Evolutionary conservation across 805 yeast species (phyloP), one percentile per base, ranked within the genome.

Genomic region (Hanseniaspora occidentalis): DNA sequence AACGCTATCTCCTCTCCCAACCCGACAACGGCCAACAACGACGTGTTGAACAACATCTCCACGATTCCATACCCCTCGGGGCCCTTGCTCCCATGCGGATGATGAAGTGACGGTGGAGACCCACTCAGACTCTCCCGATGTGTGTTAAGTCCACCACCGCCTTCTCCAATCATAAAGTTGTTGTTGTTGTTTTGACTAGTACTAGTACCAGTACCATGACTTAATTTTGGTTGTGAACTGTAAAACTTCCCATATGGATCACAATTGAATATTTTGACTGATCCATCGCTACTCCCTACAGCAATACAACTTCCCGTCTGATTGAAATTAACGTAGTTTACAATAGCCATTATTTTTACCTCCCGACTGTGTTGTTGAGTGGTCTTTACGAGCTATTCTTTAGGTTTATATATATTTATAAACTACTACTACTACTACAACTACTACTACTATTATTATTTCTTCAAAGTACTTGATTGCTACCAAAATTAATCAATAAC

Each of bases 41-140:
- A 77, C 0, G 89, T 78, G 29, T 77, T 68, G 50, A 77, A 81
- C n/a, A 82, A 65, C 89, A 82, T 81, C 54, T 82, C 89, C 17
- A 79, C 72, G 3, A 78, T 66, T 1, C 79, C 79, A 10, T 78
- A 71, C 1, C 83, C 73, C 36, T 77, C 79, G 39, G 66, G 69
- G 24, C 64, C 49, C 38, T 13, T 19, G 4, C n/a, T n/a, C n/a
- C n/a, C n/a, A n/a, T n/a, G n/a, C n/a, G n/a, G n/a, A n/a, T n/a
- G n/a, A n/a, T n/a, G n/a, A n/a, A n/a, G n/a, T n/a, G n/a, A n/a
- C n/a, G n/a, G n/a, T n/a, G n/a, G n/a, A n/a, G n/a, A n/a, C n/a
- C n/a, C n/a, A n/a, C n/a, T n/a, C n/a, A n/a, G n/a, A n/a, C n/a
- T n/a, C n/a, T n/a, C n/a, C n/a, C n/a, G n/a, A n/a, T n/a, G n/a